Evolutionary conservation across 345 rosid species (phyloP).

Genomic region (Erucastrum elatum): DNA sequence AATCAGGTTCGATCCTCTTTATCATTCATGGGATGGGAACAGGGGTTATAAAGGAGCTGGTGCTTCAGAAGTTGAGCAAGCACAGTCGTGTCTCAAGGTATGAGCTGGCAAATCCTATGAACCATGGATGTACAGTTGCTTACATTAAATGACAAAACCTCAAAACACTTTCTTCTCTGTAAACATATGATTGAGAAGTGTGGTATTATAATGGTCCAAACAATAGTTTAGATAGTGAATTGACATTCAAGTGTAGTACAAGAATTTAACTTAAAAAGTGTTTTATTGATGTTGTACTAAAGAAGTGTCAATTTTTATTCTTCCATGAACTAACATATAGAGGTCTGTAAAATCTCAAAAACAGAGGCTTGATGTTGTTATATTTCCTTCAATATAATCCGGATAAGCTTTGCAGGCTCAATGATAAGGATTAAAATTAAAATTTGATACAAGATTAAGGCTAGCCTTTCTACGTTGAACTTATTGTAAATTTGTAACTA

Average conservation of each 20-base stretch:
- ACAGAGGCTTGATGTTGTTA: neutral
- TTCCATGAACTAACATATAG: neutral
- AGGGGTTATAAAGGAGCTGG: constrained; percentile 71
- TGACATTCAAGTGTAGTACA: constrained; percentile 6
- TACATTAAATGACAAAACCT: constrained; percentile 59
- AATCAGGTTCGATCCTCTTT: constrained; percentile 55
- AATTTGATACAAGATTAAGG: too few relatives aligned
- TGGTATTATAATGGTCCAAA: neutral
- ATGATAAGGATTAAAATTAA: too few relatives aligned
- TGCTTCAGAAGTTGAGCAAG: constrained; percentile 54
- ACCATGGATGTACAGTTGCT: constrained; percentile 90
- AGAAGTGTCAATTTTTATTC: neutral
- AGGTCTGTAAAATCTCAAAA: neutral
- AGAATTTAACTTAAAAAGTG: neutral
- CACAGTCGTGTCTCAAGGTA: constrained; percentile 62
- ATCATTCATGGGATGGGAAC: constrained; percentile 84
- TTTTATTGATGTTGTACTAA: neutral
- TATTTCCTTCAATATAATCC: too few relatives aligned
- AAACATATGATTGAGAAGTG: neutral
- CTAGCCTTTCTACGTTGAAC: too few relatives aligned
- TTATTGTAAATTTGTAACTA: too few relatives aligned
- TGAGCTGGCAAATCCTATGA: constrained; percentile 73
- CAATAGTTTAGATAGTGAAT: neutral
- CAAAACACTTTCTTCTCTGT: constrained; percentile 1
- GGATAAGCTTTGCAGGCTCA: too few relatives aligned